Conservation (phyloP, 345 rosid species). For the Aquilaria sinensis region DNA sequence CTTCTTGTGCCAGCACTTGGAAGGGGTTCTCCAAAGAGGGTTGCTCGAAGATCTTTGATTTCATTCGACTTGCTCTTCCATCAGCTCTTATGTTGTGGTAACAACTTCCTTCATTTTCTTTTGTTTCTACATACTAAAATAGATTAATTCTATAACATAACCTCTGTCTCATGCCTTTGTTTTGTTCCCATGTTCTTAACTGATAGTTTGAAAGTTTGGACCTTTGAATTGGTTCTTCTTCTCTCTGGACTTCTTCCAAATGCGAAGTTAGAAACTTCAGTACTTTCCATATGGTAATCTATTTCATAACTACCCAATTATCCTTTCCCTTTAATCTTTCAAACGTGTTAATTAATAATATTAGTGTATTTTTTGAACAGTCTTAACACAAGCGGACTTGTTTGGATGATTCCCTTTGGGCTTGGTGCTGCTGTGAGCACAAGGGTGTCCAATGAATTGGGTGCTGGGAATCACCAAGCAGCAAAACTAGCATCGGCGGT, state of each 20-base stretch:
- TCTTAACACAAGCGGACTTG: slow-evolving; percentile 33
- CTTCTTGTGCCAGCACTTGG: slow-evolving; percentile 9
- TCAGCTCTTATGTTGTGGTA: slow-evolving; percentile 61
- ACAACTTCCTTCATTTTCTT: neutral
- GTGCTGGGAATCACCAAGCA: slow-evolving; percentile 32
- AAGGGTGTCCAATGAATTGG: slow-evolving; percentile 49
- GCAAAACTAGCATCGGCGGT: slow-evolving; percentile 27
- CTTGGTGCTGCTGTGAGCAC: slow-evolving; percentile 45
- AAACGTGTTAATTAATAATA: slow-evolving; percentile 1
- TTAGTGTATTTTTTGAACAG: slow-evolving; percentile 17
- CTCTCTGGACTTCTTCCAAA: slow-evolving; percentile 44
- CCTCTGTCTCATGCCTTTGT: neutral
- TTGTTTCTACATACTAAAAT: neutral
- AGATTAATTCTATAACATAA: neutral
- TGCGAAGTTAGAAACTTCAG: slow-evolving; percentile 49
- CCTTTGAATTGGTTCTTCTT: slow-evolving; percentile 39
- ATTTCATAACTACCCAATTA: neutral
- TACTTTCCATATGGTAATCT: slow-evolving; percentile 46
- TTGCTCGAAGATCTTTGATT: slow-evolving; percentile 20
- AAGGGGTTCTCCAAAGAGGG: slow-evolving; percentile 12
- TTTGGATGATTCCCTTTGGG: slow-evolving; percentile 33
- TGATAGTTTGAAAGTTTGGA: slow-evolving; percentile 54
- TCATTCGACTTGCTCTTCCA: slow-evolving; percentile 28
- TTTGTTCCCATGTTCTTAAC: neutral
- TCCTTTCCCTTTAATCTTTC: neutral